These are phyloP conservation scores for Penicillium psychrofluorescens DNA, from an alignment of 495 filamentous ascomycete species.

Conservation along the genomic window DNA sequence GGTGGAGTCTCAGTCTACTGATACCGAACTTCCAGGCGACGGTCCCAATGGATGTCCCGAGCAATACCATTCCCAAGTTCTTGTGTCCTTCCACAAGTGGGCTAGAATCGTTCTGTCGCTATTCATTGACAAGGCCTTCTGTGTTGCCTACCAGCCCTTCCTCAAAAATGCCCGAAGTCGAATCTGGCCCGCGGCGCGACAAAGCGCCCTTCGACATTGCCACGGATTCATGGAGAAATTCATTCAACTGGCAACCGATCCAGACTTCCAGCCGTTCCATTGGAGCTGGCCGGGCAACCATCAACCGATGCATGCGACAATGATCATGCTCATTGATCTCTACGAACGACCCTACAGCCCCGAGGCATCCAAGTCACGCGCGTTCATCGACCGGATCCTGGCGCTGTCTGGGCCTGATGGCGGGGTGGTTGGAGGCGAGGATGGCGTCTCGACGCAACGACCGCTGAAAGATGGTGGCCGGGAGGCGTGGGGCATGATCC, in stretches of 20 bases:
- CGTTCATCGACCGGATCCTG: slow-evolving; percentile 46
- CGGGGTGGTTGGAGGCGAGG: slow-evolving; percentile 44
- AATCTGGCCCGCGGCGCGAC: slow-evolving; percentile 45
- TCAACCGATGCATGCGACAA: slow-evolving; percentile 50
- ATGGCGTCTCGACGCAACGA: slow-evolving; percentile 37
- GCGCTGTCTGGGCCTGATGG: slow-evolving; percentile 45
- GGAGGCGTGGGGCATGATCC: slow-evolving; percentile 51
- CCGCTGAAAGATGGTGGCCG: slow-evolving; percentile 46
- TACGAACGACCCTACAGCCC: slow-evolving; percentile 43
- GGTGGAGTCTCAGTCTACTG: slow-evolving; percentile 14
- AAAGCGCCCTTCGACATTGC: slow-evolving; percentile 47
- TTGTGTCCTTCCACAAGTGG: slow-evolving; percentile 42
- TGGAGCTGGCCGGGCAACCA: slow-evolving; percentile 54
- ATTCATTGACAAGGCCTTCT: slow-evolving; percentile 45
- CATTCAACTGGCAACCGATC: slow-evolving; percentile 42
- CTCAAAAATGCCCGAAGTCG: slow-evolving; percentile 49
- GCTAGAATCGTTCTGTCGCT: slow-evolving; percentile 36
- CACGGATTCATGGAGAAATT: slow-evolving; percentile 51
- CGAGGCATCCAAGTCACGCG: slow-evolving; percentile 40
- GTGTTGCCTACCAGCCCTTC: slow-evolving; percentile 49
- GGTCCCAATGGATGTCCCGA: slow-evolving; percentile 30
- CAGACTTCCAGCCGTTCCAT: slow-evolving; percentile 49
- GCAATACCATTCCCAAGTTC: slow-evolving; percentile 38
- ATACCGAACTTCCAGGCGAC: slow-evolving; percentile 30
- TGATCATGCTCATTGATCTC: slow-evolving; percentile 52